Evolutionary conservation across 768 basidiomycete species (phyloP).

Genomic region (Floccularia luteovirens): DNA sequence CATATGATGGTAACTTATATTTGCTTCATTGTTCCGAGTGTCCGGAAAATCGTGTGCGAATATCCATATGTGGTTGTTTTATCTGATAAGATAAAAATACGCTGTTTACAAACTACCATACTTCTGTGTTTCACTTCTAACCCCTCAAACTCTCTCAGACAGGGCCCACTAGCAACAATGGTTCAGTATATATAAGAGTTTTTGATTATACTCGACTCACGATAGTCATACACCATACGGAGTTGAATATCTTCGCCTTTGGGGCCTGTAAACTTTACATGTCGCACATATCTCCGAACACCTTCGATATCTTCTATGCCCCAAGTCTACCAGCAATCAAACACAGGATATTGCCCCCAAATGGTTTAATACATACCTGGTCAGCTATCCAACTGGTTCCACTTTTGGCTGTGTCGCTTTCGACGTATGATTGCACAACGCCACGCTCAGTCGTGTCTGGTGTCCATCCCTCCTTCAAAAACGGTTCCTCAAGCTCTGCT

Average conservation of each 20-base stretch:
- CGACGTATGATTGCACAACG: conserved; percentile 35
- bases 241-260: conserved; percentile 46
- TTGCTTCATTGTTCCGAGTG: no score
- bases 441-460: conserved; percentile 32
- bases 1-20: no score
- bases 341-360: background rate
- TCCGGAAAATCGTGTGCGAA: no score
- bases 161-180: background rate
- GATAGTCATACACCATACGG: conserved; percentile 60
- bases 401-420: conserved; percentile 61
- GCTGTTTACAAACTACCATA: no score
- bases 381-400: conserved; percentile 51
- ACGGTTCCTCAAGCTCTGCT: conserved; percentile 37
- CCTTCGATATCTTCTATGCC: conserved; percentile 54
- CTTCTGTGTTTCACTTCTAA: no score
- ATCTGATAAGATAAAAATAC: no score
- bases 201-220: conserved; percentile 27
- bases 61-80: no score
- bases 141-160: no score
- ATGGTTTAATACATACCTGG: conserved; percentile 35
- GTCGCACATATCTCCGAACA: conserved; percentile 53
- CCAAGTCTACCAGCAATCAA: conserved; percentile 39
- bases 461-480: conserved; percentile 33
- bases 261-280: conserved; percentile 57
- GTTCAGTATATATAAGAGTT: no score